phyloP scores from a whole-genome alignment of 768 basidiomycete genomes.

The Amanita polypyramis region DNA sequence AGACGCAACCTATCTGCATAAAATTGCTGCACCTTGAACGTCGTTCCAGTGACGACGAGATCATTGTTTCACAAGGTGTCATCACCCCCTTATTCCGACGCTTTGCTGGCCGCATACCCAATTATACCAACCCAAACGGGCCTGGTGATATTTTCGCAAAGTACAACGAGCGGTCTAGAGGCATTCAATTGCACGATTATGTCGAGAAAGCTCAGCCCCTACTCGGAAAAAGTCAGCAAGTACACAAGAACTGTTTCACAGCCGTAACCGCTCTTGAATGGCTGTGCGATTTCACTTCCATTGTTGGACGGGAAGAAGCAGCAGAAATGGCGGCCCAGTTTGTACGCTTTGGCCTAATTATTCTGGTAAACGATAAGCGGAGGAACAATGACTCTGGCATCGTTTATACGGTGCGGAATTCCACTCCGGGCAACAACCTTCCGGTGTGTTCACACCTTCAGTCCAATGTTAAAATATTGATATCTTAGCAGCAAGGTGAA shows the following conservation, averaged over 20 bases:
- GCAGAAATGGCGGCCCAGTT: constrained; percentile 98
- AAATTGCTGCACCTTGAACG: constrained; percentile 96
- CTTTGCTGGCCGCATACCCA: constrained; percentile 84
- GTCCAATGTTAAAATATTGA: constrained; percentile 7
- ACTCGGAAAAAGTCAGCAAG: constrained; percentile 32
- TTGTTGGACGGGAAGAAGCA: constrained; percentile 91
- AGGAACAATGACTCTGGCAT: constrained; percentile 89
- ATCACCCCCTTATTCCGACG: constrained; percentile 92
- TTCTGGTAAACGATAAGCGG: constrained; percentile 81
- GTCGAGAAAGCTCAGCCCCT: constrained; percentile 55
- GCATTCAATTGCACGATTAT: constrained; percentile 59
- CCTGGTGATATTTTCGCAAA: constrained; percentile 54
- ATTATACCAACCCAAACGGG: constrained; percentile 47
- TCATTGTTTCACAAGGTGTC: constrained; percentile 89
- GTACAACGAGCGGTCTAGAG: constrained; percentile 74
- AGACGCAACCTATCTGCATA: constrained; percentile 90
- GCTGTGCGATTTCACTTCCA: constrained; percentile 96
- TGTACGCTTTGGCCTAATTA: constrained; percentile 87
- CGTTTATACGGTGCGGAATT: constrained; percentile 85
- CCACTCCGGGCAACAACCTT: constrained; percentile 64
- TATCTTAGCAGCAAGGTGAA: constrained; percentile 67
- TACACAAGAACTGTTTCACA: constrained; percentile 69
- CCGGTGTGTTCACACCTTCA: constrained; percentile 52
- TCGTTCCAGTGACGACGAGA: constrained; percentile 88
- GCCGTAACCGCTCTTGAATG: constrained; percentile 89